phyloP scores from a whole-genome alignment of 768 basidiomycete genomes.

The Leccinellum rugosiceps region DNA sequence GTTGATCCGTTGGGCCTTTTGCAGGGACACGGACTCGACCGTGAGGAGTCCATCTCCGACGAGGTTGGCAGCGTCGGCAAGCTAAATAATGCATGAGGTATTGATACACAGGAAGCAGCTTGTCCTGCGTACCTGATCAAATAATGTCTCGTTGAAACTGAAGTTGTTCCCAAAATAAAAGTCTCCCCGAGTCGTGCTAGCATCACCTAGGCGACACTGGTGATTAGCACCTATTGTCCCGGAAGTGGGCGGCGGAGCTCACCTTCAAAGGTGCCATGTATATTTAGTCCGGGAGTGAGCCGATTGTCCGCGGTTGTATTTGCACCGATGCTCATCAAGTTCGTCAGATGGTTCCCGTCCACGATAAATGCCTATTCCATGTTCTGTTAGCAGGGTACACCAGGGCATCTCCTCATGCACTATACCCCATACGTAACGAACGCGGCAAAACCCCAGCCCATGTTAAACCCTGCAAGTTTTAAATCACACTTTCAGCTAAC shows the following conservation, averaged over 20 bases:
- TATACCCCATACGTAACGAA: conserved; percentile 24
- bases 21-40: conserved; percentile 18
- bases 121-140: conserved; percentile 12
- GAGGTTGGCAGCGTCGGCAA: conserved; percentile 14
- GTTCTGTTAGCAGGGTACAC: neutral
- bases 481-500: neutral
- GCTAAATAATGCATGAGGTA: conserved; percentile 6
- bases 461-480: conserved; percentile 19
- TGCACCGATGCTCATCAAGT: conserved; percentile 26
- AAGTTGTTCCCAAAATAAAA: conserved; percentile 26
- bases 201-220: conserved; percentile 15
- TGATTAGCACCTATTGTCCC: neutral
- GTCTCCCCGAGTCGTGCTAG: conserved; percentile 23
- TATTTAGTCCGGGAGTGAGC: conserved; percentile 18
- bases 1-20: conserved; percentile 23
- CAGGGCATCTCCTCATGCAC: neutral
- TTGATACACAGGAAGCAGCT: neutral
- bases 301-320: conserved; percentile 13
- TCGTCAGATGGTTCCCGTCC: conserved; percentile 27
- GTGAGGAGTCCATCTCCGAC: conserved; percentile 19
- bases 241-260: neutral
- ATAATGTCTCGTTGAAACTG: conserved; percentile 26
- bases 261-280: conserved; percentile 27
- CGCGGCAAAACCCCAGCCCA: conserved; percentile 20
- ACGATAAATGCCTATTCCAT: conserved; percentile 20